Base-by-base conservation (phyloP, 768 basidiomycete species). In the Termitomyces sp. region DNA sequence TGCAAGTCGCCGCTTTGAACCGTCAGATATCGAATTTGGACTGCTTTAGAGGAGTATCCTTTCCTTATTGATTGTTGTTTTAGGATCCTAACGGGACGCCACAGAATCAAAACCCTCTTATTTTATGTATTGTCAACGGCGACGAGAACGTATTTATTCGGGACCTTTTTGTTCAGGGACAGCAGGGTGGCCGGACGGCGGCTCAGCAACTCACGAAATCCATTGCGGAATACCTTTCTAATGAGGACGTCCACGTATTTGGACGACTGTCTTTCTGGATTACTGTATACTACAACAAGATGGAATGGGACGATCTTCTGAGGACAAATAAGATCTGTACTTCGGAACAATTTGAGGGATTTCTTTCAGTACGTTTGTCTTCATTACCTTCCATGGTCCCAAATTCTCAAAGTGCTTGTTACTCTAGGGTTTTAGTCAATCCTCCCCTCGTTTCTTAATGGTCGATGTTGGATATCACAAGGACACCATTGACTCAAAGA, bases 241-340 rank as follows among this genome's bases (percentile, higher is more conserved):
- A 74, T 62, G 84, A 89, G 66, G 82, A 81, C 52, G 72, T 84
- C 50, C 82, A 82, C 54, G 76, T 81, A 55, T 79, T 83, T 57
- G 84, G 83, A 31, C 79, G 84, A 9, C 76, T 88, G 41, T 87
- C 88, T 27, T 88, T 90, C 68, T 90, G 87, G 87, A 81, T 88
- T 50, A 83, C 82, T 44, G 68, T 91, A 60, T 90, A 84, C 73
- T 80, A 83, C 71, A 88, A 87, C 76, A 86, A 80, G 70, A 65
- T 71, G 53, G 79, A 79, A 32, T 71, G 88, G 46, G 67, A 78
- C 12, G 79, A 82, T 51, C 70, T 72, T 50, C 76, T 88, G 37
- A 69, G 79, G 56, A 72, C 71, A 32, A 76, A 80, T 63, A 76
- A 79, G 52, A 68, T 85, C 53, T 90, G 88, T 66, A 79, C 79